Conservation (phyloP, 2,329 filamentous ascomycete species). For the Chrysoporthe austroafricana region DNA sequence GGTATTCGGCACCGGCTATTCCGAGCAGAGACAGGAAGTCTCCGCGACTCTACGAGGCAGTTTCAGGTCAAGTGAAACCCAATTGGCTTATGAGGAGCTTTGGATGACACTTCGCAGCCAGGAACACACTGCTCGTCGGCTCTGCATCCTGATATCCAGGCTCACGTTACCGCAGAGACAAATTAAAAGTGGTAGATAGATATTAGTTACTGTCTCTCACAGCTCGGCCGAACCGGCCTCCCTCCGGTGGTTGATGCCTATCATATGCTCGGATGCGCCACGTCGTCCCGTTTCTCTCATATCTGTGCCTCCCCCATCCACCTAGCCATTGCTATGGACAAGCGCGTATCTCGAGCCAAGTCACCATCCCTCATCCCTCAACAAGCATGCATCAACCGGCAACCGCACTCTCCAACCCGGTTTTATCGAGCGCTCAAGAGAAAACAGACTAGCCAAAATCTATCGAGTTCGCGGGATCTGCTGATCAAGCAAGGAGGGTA, state of each 20-base stretch:
- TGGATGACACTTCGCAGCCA: too few species aligned
- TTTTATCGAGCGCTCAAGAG: conserved; percentile 1
- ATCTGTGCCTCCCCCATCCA: conserved; percentile 1
- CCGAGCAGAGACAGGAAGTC: background rate
- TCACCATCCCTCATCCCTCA: conserved; percentile 5
- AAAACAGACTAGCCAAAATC: conserved; percentile 19
- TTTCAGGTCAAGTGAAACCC: background rate
- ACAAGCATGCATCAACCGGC: conserved; percentile 6
- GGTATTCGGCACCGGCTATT: background rate
- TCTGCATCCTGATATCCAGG: background rate
- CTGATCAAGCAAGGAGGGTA: conserved; percentile 14
- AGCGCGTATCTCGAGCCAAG: conserved; percentile 15
- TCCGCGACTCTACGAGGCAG: too few species aligned
- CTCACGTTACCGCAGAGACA: background rate
- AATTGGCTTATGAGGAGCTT: background rate
- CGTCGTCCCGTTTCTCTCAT: background rate
- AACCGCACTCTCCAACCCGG: background rate
- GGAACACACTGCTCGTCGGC: background rate
- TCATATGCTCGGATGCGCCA: conserved; percentile 19
- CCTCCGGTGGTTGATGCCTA: conserved; percentile 9
- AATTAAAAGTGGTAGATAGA: conserved; percentile 19
- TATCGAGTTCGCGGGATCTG: conserved; percentile 10
- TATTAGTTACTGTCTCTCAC: conserved; percentile 25
- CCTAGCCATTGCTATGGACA: conserved; percentile 20
- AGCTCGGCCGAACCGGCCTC: conserved; percentile 6